phyloP scores from a whole-genome alignment of 2,329 filamentous ascomycete species.

The Diaporthe longicolla region DNA sequence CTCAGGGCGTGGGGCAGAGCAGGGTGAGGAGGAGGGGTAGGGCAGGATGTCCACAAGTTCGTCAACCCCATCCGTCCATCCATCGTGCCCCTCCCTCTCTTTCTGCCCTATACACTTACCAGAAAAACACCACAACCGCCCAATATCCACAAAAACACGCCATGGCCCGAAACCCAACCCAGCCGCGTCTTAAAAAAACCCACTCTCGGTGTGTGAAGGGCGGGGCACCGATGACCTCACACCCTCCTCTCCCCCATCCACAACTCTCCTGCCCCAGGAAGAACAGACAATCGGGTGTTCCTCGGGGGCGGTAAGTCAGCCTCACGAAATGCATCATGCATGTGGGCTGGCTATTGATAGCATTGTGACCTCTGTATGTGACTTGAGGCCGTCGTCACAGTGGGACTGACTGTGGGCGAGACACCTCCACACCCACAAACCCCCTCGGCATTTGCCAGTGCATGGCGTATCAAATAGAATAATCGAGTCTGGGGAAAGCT shows the following conservation, averaged over 20 bases:
- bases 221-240: constrained; percentile 23
- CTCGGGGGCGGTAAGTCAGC: constrained; percentile 25
- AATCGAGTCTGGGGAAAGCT: constrained; percentile 31
- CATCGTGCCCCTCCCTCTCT: not conserved
- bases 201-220: constrained; percentile 18
- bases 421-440: not conserved
- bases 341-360: constrained; percentile 23
- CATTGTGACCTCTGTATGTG: no score
- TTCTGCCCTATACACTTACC: constrained; percentile 11
- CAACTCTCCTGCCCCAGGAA: not conserved
- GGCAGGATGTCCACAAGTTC: constrained; percentile 11
- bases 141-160: constrained; percentile 7
- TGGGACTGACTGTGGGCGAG: not conserved
- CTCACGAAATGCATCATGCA: not conserved
- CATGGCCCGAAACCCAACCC: constrained; percentile 17
- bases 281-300: not conserved
- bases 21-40: not conserved
- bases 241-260: not conserved
- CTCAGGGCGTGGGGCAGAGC: not conserved
- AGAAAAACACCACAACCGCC: not conserved
- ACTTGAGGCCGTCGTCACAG: not conserved
- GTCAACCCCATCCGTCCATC: not conserved
- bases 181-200: constrained; percentile 20
- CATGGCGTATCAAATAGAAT: not conserved
- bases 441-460: constrained; percentile 22